Percentiles rank a stretch among this genome's conserved stretches.
Evolutionary conservation across 495 filamentous ascomycete species (phyloP).

Genomic region (Penicillium malachiteum): DNA sequence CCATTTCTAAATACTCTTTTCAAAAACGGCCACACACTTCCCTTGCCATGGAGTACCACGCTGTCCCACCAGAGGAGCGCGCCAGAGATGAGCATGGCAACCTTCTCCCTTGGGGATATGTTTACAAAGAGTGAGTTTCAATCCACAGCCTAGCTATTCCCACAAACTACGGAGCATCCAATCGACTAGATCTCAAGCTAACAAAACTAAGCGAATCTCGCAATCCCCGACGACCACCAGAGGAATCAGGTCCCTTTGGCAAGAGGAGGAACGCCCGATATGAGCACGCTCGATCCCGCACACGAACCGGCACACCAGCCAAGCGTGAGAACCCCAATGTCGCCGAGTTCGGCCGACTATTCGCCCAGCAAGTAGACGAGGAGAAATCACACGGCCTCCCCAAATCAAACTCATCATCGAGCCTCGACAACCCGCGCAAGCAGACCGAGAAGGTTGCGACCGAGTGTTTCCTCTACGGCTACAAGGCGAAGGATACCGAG

Average conservation of each 20-base stretch:
- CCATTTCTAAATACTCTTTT: not conserved
- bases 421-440: slow-evolving; percentile 42
- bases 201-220: slow-evolving; percentile 37
- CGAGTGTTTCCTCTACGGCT: slow-evolving; percentile 84
- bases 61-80: slow-evolving; percentile 63
- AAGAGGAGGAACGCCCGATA: slow-evolving; percentile 52
- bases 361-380: slow-evolving; percentile 45
- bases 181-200: not conserved
- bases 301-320: slow-evolving; percentile 58
- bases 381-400: slow-evolving; percentile 36
- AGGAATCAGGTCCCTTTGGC: slow-evolving; percentile 66
- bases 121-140: slow-evolving; percentile 56
- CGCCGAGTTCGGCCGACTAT: slow-evolving; percentile 49
- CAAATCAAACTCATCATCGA: slow-evolving; percentile 42
- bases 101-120: slow-evolving; percentile 59
- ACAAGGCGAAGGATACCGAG: slow-evolving; percentile 64
- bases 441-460: slow-evolving; percentile 62
- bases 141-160: not conserved
- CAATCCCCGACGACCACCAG: slow-evolving; percentile 50
- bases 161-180: not conserved
- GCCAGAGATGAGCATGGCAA: slow-evolving; percentile 60
- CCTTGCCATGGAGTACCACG: slow-evolving; percentile 62
- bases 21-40: not conserved
- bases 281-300: slow-evolving; percentile 51
- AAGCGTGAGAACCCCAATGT: slow-evolving; percentile 59